Percentiles rank a stretch among this genome's conserved stretches.
Evolutionary conservation across 345 rosid genomes (phyloP).

Genomic region (Dovyalis caffra): DNA sequence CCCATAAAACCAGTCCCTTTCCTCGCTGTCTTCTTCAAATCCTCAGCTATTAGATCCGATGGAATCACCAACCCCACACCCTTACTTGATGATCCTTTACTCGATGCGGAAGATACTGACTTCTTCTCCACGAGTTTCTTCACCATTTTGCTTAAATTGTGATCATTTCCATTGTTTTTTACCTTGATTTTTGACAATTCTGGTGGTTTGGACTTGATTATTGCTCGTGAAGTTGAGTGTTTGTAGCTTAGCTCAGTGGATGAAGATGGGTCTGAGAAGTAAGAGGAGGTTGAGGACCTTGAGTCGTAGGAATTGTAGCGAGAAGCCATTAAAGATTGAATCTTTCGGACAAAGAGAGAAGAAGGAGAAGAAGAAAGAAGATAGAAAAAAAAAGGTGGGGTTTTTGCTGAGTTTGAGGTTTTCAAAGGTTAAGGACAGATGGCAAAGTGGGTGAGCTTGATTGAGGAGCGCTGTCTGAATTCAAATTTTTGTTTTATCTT

Average conservation of each 20-base stretch:
- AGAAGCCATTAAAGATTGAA: constrained; percentile 43
- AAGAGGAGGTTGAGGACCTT: constrained; percentile 57
- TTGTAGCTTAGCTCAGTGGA: constrained; percentile 41
- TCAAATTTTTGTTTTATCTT: constrained; percentile 21
- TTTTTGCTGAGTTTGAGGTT: neutral
- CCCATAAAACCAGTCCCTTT: constrained; percentile 45
- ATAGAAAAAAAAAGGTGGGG: neutral
- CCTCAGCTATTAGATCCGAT: constrained; percentile 58
- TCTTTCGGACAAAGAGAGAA: neutral
- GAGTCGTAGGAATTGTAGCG: constrained; percentile 79
- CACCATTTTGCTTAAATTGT: constrained; percentile 55
- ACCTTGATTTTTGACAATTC: constrained; percentile 28
- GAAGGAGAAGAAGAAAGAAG: neutral
- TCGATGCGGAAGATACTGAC: neutral
- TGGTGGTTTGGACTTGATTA: constrained; percentile 55
- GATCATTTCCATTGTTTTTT: constrained; percentile 15
- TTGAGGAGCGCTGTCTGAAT: constrained; percentile 32
- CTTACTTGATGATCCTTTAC: constrained; percentile 33
- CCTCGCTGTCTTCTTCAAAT: constrained; percentile 59
- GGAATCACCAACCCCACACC: constrained; percentile 50
- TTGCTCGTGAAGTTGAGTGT: constrained; percentile 43
- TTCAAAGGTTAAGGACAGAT: neutral
- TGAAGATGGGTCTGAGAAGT: constrained; percentile 59
- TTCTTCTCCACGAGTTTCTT: constrained; percentile 74
- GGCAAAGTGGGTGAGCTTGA: neutral